Conservation (phyloP, 352 stramenopile genomes). For the Discostella stelligera region DNA sequence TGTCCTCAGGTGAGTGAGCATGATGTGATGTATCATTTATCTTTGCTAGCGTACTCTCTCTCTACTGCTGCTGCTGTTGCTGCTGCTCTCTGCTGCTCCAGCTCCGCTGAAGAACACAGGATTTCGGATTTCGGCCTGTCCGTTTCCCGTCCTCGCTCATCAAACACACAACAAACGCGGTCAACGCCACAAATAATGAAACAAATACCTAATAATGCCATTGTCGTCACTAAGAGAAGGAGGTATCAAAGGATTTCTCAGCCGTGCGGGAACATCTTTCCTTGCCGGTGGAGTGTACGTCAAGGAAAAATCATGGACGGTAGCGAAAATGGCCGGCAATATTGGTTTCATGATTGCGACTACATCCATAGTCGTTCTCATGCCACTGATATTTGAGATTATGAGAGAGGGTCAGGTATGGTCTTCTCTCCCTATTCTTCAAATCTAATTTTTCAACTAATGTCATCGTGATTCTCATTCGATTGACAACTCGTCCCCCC, state of each 20-base stretch:
- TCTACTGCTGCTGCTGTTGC: no score
- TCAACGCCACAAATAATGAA: not conserved
- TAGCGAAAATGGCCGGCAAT: slow-evolving; percentile 53
- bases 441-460: no score
- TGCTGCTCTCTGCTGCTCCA: no score
- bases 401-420: slow-evolving; percentile 69
- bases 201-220: not conserved
- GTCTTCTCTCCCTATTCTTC: no score
- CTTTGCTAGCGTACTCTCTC: no score
- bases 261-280: slow-evolving; percentile 62
- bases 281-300: slow-evolving; percentile 53
- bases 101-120: no score
- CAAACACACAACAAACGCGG: no score
- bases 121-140: slow-evolving; percentile 10
- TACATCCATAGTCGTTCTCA: slow-evolving; percentile 73
- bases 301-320: slow-evolving; percentile 57
- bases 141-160: no score
- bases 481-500: not conserved
- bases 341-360: slow-evolving; percentile 71
- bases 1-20: not conserved
- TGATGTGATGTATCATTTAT: no score
- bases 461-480: not conserved
- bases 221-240: slow-evolving; percentile 32
- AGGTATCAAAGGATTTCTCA: slow-evolving; percentile 78
- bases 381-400: slow-evolving; percentile 82